Evolutionary conservation across 805 yeast species (phyloP), one percentile per base, ranked within the genome.

Genomic region (Cyberlindnera suaveolens): DNA sequence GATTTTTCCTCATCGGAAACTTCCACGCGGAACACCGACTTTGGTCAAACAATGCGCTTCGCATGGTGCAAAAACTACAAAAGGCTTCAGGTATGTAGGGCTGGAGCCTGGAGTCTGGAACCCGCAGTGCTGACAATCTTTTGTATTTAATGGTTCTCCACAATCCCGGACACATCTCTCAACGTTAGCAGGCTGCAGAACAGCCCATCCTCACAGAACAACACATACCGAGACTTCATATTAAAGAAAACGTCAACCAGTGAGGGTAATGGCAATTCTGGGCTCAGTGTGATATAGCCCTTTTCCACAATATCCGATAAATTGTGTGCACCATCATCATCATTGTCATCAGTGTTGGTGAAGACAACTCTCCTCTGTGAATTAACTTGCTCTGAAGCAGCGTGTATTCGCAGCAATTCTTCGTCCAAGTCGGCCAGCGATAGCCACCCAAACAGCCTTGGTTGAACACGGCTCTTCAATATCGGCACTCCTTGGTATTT

Each of bases 401-500:
- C 29, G 17, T 18, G 11, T 14, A 19, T 6, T 13, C 4, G 23
- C 3, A 42, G 11, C 17, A 67, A 39, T 16, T 70, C 70, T 6
- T 50, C 42, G 13, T 46, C 44, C 18, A 76, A 48, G 27, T 71
- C 75, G 31, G 54, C 57, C 5, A 67, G 45, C 1, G 72, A 56
- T 5, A 76, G 51, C 61, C 67, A 71, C 1, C 82, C 82, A 3
- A 66, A 34, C 3, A 77, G 48, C 3, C 51, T 58, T 23, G 56
- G 67, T 38, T 57, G 64, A 13, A 50, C 50, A 38, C 51, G 55
- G 40, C 62, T 65, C 41, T 58, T 60, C 52, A 75, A 62, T 9
- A 70, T 67, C 8, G 78, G 83, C 49, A 67, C 67, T 10, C 74
- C 81, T 39, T 62, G 60, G 41, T 39, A 58, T 2, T 56, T 43